Percentiles rank a stretch among this genome's conserved stretches.
Evolutionary conservation across 768 basidiomycete species (phyloP).

Genomic region (Butyriboletus loyo): DNA sequence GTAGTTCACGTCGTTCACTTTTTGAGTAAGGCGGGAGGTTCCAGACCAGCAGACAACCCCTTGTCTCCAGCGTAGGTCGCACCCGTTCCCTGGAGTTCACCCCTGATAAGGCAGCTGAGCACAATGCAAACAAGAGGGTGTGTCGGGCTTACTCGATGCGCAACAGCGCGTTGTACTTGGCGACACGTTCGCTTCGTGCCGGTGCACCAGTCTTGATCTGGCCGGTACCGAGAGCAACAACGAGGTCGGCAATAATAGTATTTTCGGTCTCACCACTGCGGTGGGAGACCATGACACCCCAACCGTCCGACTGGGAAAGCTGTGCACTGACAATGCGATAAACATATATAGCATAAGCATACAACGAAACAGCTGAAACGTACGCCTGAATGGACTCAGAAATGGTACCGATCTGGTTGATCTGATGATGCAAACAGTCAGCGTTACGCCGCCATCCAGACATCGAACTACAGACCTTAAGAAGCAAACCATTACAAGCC

Average conservation of each 20-base stretch:
- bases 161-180: slow-evolving; percentile 88
- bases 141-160: slow-evolving; percentile 74
- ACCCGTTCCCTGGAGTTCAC: slow-evolving; percentile 65
- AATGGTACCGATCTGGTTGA: slow-evolving; percentile 99
- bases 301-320: slow-evolving; percentile 91
- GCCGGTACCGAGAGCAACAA: slow-evolving; percentile 87
- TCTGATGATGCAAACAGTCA: slow-evolving; percentile 35
- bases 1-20: slow-evolving; percentile 41
- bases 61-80: slow-evolving; percentile 72
- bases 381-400: slow-evolving; percentile 99
- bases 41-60: slow-evolving; percentile 76
- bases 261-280: slow-evolving; percentile 98
- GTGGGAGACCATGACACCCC: slow-evolving; percentile 99
- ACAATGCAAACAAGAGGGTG: not conserved
- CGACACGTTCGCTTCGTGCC: slow-evolving; percentile 93
- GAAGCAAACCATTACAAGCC: slow-evolving; percentile 96
- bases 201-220: slow-evolving; percentile 99
- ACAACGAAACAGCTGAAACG: slow-evolving; percentile 32
- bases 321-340: slow-evolving; percentile 62
- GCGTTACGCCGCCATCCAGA: not conserved
- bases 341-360: not conserved
- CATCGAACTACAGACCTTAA: slow-evolving; percentile 58
- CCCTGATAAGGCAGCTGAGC: slow-evolving; percentile 42
- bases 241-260: slow-evolving; percentile 93
- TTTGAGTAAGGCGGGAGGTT: slow-evolving; percentile 68